Conservation (phyloP, 345 rosid genomes). For the Camelina neglecta region DNA sequence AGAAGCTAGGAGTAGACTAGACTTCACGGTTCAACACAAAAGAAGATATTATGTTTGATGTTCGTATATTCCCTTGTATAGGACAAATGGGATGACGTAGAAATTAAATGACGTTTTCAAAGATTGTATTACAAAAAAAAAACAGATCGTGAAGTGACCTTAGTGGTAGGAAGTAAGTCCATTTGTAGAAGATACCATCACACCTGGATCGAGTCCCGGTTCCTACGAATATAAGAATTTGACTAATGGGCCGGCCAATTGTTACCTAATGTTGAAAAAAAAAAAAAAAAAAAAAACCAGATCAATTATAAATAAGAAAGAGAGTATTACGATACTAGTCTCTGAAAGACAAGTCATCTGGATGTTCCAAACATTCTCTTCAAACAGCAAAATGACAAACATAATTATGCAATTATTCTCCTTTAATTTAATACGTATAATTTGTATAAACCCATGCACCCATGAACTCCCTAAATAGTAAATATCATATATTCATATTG, state of each 20-base stretch:
- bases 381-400: slow-evolving; percentile 52
- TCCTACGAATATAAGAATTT: too few relatives aligned
- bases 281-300: background rate
- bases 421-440: background rate
- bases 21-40: background rate
- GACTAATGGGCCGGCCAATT: too few relatives aligned
- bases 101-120: background rate
- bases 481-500: background rate
- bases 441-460: background rate
- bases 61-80: background rate
- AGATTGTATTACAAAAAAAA: slow-evolving; percentile 7
- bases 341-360: slow-evolving; percentile 22
- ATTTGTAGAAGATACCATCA: too few relatives aligned
- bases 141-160: background rate
- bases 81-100: background rate
- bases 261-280: too few relatives aligned
- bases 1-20: slow-evolving; percentile 1
- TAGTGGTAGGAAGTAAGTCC: too few relatives aligned
- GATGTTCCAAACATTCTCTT: slow-evolving; percentile 50
- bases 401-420: slow-evolving; percentile 20
- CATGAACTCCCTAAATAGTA: background rate
- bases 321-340: slow-evolving; percentile 21
- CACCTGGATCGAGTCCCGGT: too few relatives aligned
- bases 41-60: background rate
- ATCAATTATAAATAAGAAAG: background rate